Evolutionary conservation across 345 rosid species (phyloP), one percentile per base, ranked within the genome.

Genomic region (Pseudoturritis turrita): DNA sequence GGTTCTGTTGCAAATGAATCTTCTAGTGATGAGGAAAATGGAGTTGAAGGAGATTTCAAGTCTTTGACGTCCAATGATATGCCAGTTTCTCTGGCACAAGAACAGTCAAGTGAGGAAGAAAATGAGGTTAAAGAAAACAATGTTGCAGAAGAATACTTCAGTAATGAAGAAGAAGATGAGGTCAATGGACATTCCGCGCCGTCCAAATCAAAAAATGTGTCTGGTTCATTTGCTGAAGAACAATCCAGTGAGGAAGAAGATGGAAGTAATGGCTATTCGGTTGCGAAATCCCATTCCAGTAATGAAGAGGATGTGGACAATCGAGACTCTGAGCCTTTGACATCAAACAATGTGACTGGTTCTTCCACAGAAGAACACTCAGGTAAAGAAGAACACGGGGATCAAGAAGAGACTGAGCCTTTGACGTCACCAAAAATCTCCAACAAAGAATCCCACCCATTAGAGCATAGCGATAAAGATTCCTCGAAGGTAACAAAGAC

Each of bases 1-100:
- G 81, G 72, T 60, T 58, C 61, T 43, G 71, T 78, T 39, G 75
- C 75, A 18, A 77, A 80, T 28, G 82, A 85, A 44, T 65, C 74
- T 66, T 64, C 53, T 3, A 71, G 51, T 59, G 69, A 81, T 56
- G 75, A 78, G 70, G 53, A 76, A 11, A 36, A 81, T 58, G 81
- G 33, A 77, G 51, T 36, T 43, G 73, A 73, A 29, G 87, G 75
- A 63, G 83, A 76, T 22, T 46, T 47, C 14, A 82, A 77, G 78
- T 63, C 72, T 43, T 31, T 68, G 56, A 43, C 46, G 5, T 62
- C 75, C 7, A 83, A 76, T 35, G 64, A 70, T 73, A 77, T 55
- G 51, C 19, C 58, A 44, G 83, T 74, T 64, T 82, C 82, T 41
- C 41, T 43, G 53, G 77, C 45, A 37, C 76, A 25, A 28, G 80